A percentile compares a stretch with the other conserved stretches of the same genome.
Conservation (phyloP, 441 rosid species). For the Gossypium schwendimanii region DNA sequence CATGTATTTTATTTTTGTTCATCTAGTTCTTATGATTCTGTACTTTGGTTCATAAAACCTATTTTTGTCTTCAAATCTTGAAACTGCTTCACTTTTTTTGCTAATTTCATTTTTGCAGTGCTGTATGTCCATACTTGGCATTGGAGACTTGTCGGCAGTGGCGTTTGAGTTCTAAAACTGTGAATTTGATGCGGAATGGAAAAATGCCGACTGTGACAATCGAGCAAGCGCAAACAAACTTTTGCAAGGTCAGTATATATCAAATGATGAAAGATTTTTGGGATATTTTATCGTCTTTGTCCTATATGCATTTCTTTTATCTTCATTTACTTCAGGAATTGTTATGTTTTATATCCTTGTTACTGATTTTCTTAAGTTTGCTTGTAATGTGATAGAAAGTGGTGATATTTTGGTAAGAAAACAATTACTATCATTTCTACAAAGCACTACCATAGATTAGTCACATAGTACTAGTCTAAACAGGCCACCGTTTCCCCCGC, state of each 20-base stretch:
- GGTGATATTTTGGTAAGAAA: neutral
- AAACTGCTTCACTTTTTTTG: conserved; percentile 8
- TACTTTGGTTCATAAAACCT: conserved; percentile 1
- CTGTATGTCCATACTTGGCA: conserved; percentile 92
- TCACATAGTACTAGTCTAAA: neutral
- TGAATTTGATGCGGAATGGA: conserved; percentile 87
- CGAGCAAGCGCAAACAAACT: conserved; percentile 94
- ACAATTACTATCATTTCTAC: neutral
- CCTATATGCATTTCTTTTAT: neutral
- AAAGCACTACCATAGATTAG: no score
- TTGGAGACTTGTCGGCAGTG: conserved; percentile 96
- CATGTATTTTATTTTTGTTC: neutral
- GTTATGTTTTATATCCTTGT: neutral
- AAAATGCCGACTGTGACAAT: conserved; percentile 98
- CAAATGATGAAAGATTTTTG: neutral
- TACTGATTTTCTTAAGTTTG: conserved; percentile 7
- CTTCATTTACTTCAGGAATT: neutral
- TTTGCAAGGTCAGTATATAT: conserved; percentile 57
- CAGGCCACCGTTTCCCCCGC: neutral
- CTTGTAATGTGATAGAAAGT: neutral
- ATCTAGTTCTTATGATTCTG: neutral
- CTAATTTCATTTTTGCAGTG: conserved; percentile 46
- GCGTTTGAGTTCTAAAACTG: conserved; percentile 93
- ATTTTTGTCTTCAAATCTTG: conserved; percentile 10
- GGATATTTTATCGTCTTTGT: conserved; percentile 5